Evolutionary conservation across 1,284 basidiomycete species (phyloP).

Genomic region (Malassezia obtusa): DNA sequence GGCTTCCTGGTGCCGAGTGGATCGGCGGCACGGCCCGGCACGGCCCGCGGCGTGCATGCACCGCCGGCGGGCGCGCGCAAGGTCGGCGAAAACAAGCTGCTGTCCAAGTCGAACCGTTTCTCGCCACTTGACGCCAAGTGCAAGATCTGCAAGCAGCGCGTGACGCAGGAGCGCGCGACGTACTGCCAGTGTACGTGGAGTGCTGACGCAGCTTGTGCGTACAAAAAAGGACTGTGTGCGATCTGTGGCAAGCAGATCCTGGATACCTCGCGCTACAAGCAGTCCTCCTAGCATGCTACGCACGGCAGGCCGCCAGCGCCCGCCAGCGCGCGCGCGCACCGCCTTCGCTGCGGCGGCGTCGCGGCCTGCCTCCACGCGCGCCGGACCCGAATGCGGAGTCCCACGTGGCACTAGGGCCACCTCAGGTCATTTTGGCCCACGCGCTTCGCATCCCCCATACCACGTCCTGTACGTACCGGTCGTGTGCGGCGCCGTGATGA

Average conservation of each 20-base stretch:
- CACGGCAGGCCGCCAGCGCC: neutral
- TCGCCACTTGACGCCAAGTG: conserved; percentile 23
- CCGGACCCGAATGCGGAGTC: neutral
- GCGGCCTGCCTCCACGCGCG: neutral
- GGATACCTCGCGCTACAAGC: conserved; percentile 24
- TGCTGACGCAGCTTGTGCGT: conserved; percentile 21
- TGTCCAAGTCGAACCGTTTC: conserved; percentile 18
- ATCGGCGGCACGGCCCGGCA: neutral
- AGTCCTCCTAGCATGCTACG: conserved; percentile 11
- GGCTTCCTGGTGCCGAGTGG: conserved; percentile 14
- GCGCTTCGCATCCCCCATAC: neutral
- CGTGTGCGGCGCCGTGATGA: conserved; percentile 10
- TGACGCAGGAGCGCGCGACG: conserved; percentile 21
- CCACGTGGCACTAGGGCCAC: neutral
- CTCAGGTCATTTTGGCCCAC: conserved; percentile 5
- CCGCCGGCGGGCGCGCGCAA: conserved; percentile 7
- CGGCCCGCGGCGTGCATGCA: neutral
- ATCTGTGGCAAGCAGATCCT: conserved; percentile 31
- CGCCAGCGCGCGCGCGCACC: neutral
- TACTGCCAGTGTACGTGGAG: conserved; percentile 23
- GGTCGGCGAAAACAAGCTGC: conserved; percentile 26
- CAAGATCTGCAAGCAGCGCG: conserved; percentile 26
- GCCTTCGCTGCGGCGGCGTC: neutral
- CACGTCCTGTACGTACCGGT: neutral
- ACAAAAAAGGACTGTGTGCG: conserved; percentile 27